Evolutionary conservation across 108 stramenopile genomes (phyloP).

Genomic region (Skeletonema menzelii): DNA sequence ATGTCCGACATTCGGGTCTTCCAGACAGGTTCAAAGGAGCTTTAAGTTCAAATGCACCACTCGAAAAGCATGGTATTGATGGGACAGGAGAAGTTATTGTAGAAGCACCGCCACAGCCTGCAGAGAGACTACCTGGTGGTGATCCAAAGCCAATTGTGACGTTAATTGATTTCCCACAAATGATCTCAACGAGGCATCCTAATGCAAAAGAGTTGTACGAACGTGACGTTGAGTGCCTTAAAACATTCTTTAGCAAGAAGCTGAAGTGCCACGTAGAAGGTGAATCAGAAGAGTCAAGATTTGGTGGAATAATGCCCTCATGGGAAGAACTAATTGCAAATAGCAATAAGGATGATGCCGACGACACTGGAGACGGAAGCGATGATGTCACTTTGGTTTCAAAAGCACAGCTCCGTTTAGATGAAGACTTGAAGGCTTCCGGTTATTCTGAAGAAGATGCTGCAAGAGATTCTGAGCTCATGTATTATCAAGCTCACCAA

Average conservation of each 20-base stretch:
- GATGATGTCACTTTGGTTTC: slow-evolving; percentile 41
- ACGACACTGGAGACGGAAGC: slow-evolving; percentile 32
- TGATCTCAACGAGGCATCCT: slow-evolving; percentile 95
- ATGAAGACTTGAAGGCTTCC: slow-evolving; percentile 76
- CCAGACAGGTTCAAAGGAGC: slow-evolving; percentile 74
- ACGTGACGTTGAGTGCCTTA: slow-evolving; percentile 85
- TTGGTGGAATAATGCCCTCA: slow-evolving; percentile 53
- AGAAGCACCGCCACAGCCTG: slow-evolving; percentile 66
- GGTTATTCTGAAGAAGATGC: slow-evolving; percentile 79
- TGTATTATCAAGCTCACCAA: slow-evolving; percentile 60
- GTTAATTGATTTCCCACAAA: slow-evolving; percentile 99
- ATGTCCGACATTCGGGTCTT: slow-evolving; percentile 85
- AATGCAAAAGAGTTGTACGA: slow-evolving; percentile 97
- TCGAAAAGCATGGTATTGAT: slow-evolving; percentile 64
- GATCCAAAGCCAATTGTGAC: slow-evolving; percentile 89
- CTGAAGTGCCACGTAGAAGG: slow-evolving; percentile 76
- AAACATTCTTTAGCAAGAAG: slow-evolving; percentile 88
- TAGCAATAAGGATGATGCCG: slow-evolving; percentile 8
- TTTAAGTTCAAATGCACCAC: slow-evolving; percentile 66
- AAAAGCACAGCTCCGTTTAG: slow-evolving; percentile 65
- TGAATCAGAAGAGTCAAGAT: slow-evolving; percentile 35
- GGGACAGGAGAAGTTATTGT: slow-evolving; percentile 62
- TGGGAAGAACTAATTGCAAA: slow-evolving; percentile 60
- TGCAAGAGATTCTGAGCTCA: slow-evolving; percentile 70
- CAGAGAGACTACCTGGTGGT: slow-evolving; percentile 69